Base-by-base conservation (phyloP, 2,329 filamentous ascomycete genomes). In the Pseudodiploospora longispora region DNA sequence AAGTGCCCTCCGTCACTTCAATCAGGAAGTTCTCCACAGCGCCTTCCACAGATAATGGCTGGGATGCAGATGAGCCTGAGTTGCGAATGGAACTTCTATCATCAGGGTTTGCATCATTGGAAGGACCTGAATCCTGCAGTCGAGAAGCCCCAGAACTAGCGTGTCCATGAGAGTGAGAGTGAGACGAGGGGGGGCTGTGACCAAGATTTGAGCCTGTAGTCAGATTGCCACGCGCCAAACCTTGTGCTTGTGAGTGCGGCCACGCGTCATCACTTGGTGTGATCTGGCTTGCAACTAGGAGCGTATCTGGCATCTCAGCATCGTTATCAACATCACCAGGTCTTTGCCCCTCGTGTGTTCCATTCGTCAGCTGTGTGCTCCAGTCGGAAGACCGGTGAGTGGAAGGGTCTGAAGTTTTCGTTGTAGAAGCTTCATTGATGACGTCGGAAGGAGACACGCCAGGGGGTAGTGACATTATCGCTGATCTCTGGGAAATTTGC, bases 361-460 rank as follows among this genome's bases (percentile, higher is more conserved):
- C 84, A 49, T 89, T 88, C 3, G 83, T 86, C 47, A 76, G 74
- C 59, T 90, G 85, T 0, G 84, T 87, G 59, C 83, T 83, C 60
- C 76, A 75, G 51, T 78, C 75, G 3, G 77, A 80, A 1, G 78
- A 82, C 9, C 81, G 82, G 42, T 72, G 69, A 10, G 70, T 68
- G 3, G 84, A 88, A 5, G 80, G 77, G 49, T 85, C 81, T 1
- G 86, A 87, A 2, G 86, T 90, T 65, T 95, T 93, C n/a, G 90
- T 95, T 1, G 90, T 94, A 2, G 89, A 95, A 2, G 89, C 91
- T 56, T 95, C 89, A 55, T 97, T 96, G 42, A 82, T 68, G 47
- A 76, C 62, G 9, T 74, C 75, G 28, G 75, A 78, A 10, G 78
- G 78, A 4, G 76, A 78, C 42, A 79, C 67, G 4, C 76, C 78